Evolutionary conservation across 2,329 filamentous ascomycete genomes (phyloP).

Genomic region (Aspergillus sp.): DNA sequence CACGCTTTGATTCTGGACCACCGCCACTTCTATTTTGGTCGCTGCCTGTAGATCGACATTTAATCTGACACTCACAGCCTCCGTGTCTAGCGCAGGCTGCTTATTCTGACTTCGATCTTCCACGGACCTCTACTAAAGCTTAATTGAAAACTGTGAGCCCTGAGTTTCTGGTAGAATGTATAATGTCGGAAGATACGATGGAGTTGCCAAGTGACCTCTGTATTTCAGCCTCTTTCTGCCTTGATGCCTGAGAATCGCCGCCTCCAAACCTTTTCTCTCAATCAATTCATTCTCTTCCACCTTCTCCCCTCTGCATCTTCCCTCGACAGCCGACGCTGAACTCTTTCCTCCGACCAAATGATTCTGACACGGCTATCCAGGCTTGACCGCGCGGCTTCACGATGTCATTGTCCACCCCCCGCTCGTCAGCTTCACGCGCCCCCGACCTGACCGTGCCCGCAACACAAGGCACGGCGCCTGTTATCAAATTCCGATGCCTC

Average conservation of each 20-base stretch:
- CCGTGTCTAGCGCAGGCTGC: neutral
- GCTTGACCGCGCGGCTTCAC: constrained; percentile 14
- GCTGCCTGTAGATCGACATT: neutral
- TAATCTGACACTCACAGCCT: neutral
- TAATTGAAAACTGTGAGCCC: neutral
- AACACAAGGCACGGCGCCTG: constrained; percentile 70
- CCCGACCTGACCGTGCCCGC: constrained; percentile 43
- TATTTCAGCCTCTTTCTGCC: constrained; percentile 6
- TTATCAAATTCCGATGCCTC: constrained; percentile 82
- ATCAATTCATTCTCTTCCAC: neutral
- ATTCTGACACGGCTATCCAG: constrained; percentile 15
- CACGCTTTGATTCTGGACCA: constrained; percentile 13
- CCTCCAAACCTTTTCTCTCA: constrained; percentile 1
- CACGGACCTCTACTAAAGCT: neutral
- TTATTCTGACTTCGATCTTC: neutral
- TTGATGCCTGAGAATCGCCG: constrained; percentile 9
- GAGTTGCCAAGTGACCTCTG: neutral
- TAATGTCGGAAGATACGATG: neutral
- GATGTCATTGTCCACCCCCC: constrained; percentile 28
- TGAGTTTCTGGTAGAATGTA: neutral
- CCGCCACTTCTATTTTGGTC: constrained; percentile 19
- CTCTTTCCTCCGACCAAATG: constrained; percentile 19
- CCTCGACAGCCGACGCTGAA: neutral
- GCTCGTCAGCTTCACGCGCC: constrained; percentile 24
- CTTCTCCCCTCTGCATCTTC: neutral